Evolutionary conservation across 306 rosid species (phyloP).

Genomic region (Vicia sativa): DNA sequence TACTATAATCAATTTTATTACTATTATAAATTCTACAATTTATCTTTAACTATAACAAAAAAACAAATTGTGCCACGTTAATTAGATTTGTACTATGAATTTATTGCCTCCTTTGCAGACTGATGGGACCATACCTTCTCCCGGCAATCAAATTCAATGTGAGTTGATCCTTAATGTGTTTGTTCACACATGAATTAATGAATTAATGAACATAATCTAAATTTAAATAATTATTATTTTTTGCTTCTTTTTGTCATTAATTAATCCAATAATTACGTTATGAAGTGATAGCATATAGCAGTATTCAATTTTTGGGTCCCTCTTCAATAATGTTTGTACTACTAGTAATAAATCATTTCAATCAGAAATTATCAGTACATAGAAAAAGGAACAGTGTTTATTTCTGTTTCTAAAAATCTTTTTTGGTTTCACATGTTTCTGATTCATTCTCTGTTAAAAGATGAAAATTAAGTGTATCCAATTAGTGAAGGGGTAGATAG

Average conservation of each 20-base stretch:
- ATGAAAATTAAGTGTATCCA: constrained; percentile 27
- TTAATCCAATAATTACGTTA: constrained; percentile 32
- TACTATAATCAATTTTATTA: constrained; percentile 9
- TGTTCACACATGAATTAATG: constrained; percentile 13
- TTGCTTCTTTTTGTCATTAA: neutral
- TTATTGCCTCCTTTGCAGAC: constrained; percentile 29
- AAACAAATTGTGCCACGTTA: constrained; percentile 24
- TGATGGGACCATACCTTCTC: constrained; percentile 37
- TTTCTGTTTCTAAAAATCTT: constrained; percentile 9
- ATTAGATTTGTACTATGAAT: constrained; percentile 40
- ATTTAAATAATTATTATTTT: neutral
- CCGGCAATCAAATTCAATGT: constrained; percentile 42
- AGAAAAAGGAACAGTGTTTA: neutral
- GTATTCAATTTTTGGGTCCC: constrained; percentile 44
- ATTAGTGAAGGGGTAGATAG: constrained; percentile 17
- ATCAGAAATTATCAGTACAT: neutral
- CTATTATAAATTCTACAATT: constrained; percentile 1
- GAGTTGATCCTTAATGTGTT: constrained; percentile 30
- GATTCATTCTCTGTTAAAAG: constrained; percentile 7
- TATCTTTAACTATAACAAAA: neutral
- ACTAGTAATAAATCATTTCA: neutral
- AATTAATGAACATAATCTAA: neutral
- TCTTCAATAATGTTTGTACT: constrained; percentile 38
- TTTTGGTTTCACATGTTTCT: neutral
- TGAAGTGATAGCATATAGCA: neutral